phyloP scores from a whole-genome alignment of 768 basidiomycete genomes.

The Suillus discolor region DNA sequence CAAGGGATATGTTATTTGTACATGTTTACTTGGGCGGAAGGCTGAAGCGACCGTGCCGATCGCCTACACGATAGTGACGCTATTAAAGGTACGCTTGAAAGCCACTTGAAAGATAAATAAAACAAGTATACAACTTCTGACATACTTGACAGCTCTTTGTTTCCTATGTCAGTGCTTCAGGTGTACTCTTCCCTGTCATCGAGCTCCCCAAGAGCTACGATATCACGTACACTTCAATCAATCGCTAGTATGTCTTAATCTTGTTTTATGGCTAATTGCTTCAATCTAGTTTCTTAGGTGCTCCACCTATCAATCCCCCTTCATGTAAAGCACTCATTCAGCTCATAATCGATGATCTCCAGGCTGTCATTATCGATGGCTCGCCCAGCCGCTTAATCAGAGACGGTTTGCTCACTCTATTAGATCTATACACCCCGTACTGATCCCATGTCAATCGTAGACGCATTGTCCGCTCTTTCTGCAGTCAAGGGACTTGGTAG shows the following conservation, averaged over 20 bases:
- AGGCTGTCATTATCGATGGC: constrained; percentile 33
- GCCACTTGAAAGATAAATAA: background rate
- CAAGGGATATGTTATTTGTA: constrained; percentile 5
- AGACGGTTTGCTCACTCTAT: constrained; percentile 49
- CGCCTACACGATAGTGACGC: background rate
- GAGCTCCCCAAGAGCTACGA: constrained; percentile 47
- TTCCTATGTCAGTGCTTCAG: constrained; percentile 10
- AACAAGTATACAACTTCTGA: background rate
- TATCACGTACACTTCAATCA: constrained; percentile 49
- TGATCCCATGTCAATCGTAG: constrained; percentile 37
- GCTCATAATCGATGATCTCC: constrained; percentile 62
- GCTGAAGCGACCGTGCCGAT: background rate
- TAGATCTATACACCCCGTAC: background rate
- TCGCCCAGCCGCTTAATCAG: constrained; percentile 51
- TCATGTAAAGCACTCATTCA: constrained; percentile 60
- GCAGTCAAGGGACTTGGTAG: constrained; percentile 78
- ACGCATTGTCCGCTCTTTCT: constrained; percentile 65
- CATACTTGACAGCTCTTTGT: background rate
- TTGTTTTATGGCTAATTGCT: background rate
- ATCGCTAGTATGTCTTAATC: constrained; percentile 47
- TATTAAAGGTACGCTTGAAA: background rate
- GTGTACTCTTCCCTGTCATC: constrained; percentile 36
- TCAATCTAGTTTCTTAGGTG: background rate
- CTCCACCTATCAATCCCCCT: constrained; percentile 43
- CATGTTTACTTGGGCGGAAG: constrained; percentile 16